Evolutionary conservation across 2,329 filamentous ascomycete species (phyloP).

Genomic region (Berkeleyomyces rouxiae): DNA sequence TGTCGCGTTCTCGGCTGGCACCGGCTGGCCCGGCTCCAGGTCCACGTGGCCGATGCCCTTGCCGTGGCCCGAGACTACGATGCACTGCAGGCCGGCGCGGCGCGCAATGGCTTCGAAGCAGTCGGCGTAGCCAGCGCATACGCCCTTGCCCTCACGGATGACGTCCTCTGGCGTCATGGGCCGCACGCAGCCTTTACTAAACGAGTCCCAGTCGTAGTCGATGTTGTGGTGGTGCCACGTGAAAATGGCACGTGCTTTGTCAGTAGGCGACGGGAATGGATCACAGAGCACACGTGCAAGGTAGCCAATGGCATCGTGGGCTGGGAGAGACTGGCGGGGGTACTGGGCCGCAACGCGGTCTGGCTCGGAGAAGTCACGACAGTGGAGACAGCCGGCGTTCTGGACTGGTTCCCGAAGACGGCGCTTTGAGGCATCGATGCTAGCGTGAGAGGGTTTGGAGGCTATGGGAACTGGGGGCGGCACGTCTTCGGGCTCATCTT

Average conservation of each 20-base stretch:
- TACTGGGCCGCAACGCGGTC: constrained; percentile 65
- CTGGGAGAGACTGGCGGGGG: constrained; percentile 54
- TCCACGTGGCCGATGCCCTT: constrained; percentile 66
- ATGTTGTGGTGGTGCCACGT: constrained; percentile 94
- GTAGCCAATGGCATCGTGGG: constrained; percentile 47
- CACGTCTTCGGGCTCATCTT: constrained; percentile 19
- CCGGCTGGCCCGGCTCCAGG: constrained; percentile 43
- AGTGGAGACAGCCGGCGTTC: constrained; percentile 49
- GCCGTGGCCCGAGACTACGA: constrained; percentile 61
- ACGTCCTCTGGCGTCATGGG: constrained; percentile 54
- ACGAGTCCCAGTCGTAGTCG: constrained; percentile 61
- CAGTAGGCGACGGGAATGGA: constrained; percentile 65
- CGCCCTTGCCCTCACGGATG: constrained; percentile 60
- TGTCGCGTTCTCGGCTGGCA: constrained; percentile 45
- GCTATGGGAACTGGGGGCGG: constrained; percentile 37
- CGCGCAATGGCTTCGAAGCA: constrained; percentile 65
- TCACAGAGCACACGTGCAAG: constrained; percentile 63
- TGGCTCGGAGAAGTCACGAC: constrained; percentile 72
- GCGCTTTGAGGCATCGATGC: constrained; percentile 16
- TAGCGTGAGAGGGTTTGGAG: constrained; percentile 34
- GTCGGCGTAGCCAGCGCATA: constrained; percentile 82
- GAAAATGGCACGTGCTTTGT: constrained; percentile 86
- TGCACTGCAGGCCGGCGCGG: constrained; percentile 61
- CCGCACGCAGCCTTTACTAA: constrained; percentile 56
- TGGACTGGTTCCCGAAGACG: constrained; percentile 27